A percentile compares a stretch with the other conserved stretches of the same genome.
Conservation (phyloP, 2,329 filamentous ascomycete species). For the Pseudogymnoascus sp. region DNA sequence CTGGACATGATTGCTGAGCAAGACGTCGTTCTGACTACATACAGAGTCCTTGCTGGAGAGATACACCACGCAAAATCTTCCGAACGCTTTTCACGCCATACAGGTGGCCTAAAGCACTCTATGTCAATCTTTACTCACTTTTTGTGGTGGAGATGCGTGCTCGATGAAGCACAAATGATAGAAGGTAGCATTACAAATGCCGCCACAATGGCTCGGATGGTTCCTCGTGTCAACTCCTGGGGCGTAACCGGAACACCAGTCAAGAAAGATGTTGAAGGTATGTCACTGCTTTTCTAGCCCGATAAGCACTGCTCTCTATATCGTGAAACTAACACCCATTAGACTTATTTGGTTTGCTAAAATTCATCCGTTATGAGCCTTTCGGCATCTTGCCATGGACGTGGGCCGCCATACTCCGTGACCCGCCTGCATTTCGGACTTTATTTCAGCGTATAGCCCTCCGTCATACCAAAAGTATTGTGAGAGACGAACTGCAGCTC, state of each 20-base stretch:
- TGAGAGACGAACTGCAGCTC: constrained; percentile 70
- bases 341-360: constrained; percentile 72
- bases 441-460: constrained; percentile 69
- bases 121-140: constrained; percentile 74
- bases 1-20: constrained; percentile 41
- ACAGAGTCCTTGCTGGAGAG: constrained; percentile 67
- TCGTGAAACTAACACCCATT: constrained; percentile 23
- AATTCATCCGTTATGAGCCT: constrained; percentile 74
- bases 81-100: constrained; percentile 57
- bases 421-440: constrained; percentile 57
- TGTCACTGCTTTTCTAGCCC: not conserved
- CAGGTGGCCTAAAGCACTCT: constrained; percentile 52
- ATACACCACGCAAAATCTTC: constrained; percentile 68
- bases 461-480: constrained; percentile 75
- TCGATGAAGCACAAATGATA: constrained; percentile 84
- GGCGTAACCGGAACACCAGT: constrained; percentile 87
- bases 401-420: constrained; percentile 22
- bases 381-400: constrained; percentile 45
- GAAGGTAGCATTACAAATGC: constrained; percentile 82
- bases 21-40: constrained; percentile 59
- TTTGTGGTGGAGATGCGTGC: constrained; percentile 77
- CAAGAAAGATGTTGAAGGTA: constrained; percentile 57
- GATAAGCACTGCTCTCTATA: no score
- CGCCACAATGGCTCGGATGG: constrained; percentile 68
- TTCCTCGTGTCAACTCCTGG: constrained; percentile 85